Evolutionary conservation across 768 basidiomycete species (phyloP), one percentile per base, ranked within the genome.

Genomic region (Coprinopsis strossmayeri): DNA sequence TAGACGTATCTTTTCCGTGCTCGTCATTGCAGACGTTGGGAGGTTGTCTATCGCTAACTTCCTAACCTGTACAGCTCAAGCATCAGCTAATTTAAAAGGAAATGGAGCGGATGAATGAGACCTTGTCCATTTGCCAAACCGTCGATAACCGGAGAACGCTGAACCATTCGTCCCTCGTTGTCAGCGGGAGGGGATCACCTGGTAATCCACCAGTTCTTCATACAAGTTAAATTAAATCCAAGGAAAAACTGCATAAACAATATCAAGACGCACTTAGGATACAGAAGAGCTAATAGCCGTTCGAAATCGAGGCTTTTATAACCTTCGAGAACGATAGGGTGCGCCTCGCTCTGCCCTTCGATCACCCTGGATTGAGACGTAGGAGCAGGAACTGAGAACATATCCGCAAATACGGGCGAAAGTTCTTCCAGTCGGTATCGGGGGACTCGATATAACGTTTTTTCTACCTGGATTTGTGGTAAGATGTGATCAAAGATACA

Each of bases 291-390:
- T 9, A 45, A 12, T 12, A 45, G 18, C 4, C 43, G 43, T 32
- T 45, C 26, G 21, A 45, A 45, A 20, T 45, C 43, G 3, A 45
- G 4, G 27, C 4, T 7, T 18, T 45, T 45, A 11, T 28, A 27
- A 9, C 43, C 43, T 17, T 45, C 43, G 3, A 45, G 28, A 17
- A 45, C 25, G 43, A 45, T 45, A 12, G 43, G 43, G 28, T n/a
- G 15, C 4, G 11, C 28, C 15, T 30, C 25, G 27, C 27, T 10
- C n/a, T 17, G 12, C 18, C 43, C 43, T 32, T 45, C 43, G 5
- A 28, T 3, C 11, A 25, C 21, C 11, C 10, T 9, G 11, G 4
- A 13, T 11, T 18, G 9, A 11, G 21, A 5, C 18, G 18, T 26
- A 5, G 15, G 4, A 4, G 7, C 17, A 17, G 25, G 26, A 17